Base-by-base conservation (phyloP, 1,284 basidiomycete species). In the Microbotryum lychnidis-dioicae region DNA sequence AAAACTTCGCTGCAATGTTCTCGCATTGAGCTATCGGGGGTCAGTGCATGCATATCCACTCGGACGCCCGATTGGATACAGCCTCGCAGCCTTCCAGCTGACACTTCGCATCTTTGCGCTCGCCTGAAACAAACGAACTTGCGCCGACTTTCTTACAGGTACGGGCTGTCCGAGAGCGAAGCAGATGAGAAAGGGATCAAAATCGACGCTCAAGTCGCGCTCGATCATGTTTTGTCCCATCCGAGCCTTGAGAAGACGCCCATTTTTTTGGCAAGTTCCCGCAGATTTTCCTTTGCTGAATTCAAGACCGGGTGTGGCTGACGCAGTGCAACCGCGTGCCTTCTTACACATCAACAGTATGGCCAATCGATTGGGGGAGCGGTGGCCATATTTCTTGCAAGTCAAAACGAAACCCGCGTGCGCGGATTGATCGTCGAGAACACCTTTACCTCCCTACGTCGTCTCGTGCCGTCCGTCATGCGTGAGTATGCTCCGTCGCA, bases 311-410 rank as follows among this genome's bases (percentile, higher is more conserved):
- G 37, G 12, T 6, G 16, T 16, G 14, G 20, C 46, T 65, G 48
- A 46, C 69, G 59, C 31, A 65, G 65, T 54, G 25, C 51, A 50
- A 72, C 73, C 57, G 65, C 27, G 61, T 78, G 90, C 51, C 75
- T 20, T 10, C 48, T 49, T 49, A 5, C 48, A 56, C 65, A 33
- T 65, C 5, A 52, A 52, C 50, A 93, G 0, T 97, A 91, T 71
- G 93, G 94, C 0, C 94, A 97, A 75, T 92, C 89, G 8, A 90
- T 98, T 33, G 94, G 94, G 18, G 93, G 93, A n/a, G 93, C 93
- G 0, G 92, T 97, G 2, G 82, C 88, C 16, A 87, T 97, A 56
- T 87, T 93, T 74, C 84, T 96, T 6, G 89, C 89, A 0, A 86
- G 84, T 60, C 81, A 83, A 46, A 93, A 93, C 73, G 83, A 87